These are phyloP conservation scores for Globisporangium canariense DNA, from an alignment of 352 stramenopile species.

Conservation along the genomic window DNA sequence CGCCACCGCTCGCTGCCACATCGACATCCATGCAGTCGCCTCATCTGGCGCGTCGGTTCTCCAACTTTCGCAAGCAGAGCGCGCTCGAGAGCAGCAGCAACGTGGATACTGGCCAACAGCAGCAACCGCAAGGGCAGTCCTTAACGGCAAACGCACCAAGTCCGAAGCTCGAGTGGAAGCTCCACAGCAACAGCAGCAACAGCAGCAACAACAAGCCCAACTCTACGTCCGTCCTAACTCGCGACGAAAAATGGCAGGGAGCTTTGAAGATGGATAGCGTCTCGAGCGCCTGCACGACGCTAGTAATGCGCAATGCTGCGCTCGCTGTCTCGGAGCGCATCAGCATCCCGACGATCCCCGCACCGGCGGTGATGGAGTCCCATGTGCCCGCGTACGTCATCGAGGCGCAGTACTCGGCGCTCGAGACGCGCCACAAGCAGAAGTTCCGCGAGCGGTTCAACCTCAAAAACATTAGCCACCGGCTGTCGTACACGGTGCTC, in stretches of 20 bases:
- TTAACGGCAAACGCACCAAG: background rate
- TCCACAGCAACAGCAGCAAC: conserved; percentile 7
- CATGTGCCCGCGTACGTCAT: conserved; percentile 47
- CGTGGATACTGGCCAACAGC: background rate
- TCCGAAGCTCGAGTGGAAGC: conserved; percentile 8
- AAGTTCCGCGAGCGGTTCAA: conserved; percentile 63
- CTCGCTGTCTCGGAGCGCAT: conserved; percentile 46
- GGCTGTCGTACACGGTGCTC: conserved; percentile 57
- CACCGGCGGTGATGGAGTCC: conserved; percentile 30
- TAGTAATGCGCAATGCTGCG: conserved; percentile 59
- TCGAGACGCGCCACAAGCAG: conserved; percentile 38
- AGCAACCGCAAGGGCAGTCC: background rate
- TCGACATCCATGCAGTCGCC: conserved; percentile 16
- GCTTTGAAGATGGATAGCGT: conserved; percentile 11
- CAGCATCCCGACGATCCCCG: conserved; percentile 38
- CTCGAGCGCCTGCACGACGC: conserved; percentile 37
- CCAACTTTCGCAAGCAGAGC: conserved; percentile 22
- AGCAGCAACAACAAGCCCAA: background rate
- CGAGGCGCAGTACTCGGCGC: conserved; percentile 51
- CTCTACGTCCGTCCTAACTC: background rate
- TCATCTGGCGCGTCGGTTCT: conserved; percentile 26
- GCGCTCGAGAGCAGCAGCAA: background rate
- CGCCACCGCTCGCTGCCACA: background rate
- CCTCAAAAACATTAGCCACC: conserved; percentile 53
- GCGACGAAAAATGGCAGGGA: background rate